Base-by-base conservation (phyloP, 2,329 filamentous ascomycete genomes). In the Penicillium sp. region DNA sequence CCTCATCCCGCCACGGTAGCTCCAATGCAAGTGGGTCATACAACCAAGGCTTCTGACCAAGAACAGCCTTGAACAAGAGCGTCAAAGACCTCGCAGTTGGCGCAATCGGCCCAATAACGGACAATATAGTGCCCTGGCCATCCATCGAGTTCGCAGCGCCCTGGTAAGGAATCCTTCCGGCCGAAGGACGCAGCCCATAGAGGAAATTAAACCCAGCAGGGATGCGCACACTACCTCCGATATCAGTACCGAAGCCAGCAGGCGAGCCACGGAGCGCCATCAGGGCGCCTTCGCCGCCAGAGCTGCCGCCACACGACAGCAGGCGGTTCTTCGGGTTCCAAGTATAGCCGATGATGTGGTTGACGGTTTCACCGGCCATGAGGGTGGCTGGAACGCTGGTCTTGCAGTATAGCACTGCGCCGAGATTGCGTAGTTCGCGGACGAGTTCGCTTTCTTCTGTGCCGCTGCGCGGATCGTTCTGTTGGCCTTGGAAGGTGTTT, bases 21-120 rank as follows among this genome's bases (percentile, higher is more conserved):
- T 88, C 84, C 38, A 84, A 72, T 0, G 87, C 84, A 0, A 85
- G 73, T 0, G 88, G 87, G 67, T 90, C 88, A 59, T 82, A 73
- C 1, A 84, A 70, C 88, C 88, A 90, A 0, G 88, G 88, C 50
- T 83, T 64, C 31, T 79, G 79, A 12, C 74, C 75, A 1, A 91
- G 72, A 2, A 89, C 67, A 0, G 80, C 73, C 62, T 84, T 80
- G 2, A 84, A 77, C 2, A 85, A 65, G 3, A 89, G 70, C 37
- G 78, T 79, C 12, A 89, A 64, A 0, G 80, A 81, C 1, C 77
- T 75, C 1, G 81, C 71, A 1, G 81, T 84, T 0, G 81, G 82
- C 0, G 82, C 82, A 14, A 91, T 68, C 0, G 86, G 85, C 0
- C 87, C 88, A 12, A 87, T 79, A 1, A 87, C 83, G 0, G 83